Conservation (phyloP, 345 rosid genomes). For the Citrus sinensis region DVS_A1.0 CM039164.1:21255501-21256000, state of each 20-base stretch:
- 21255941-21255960: slow-evolving; percentile 6
- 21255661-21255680: slow-evolving; percentile 24
- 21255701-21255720: slow-evolving; percentile 38
- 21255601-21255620: neutral
- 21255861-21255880: slow-evolving; percentile 32
- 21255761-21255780: slow-evolving; percentile 33
- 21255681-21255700: slow-evolving; percentile 43
- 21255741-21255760: slow-evolving; percentile 36
- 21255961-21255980: slow-evolving; percentile 19
- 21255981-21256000: neutral
- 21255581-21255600: slow-evolving; percentile 7
- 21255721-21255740: slow-evolving; percentile 36
- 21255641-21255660: neutral
- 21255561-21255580: neutral
- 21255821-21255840: slow-evolving; percentile 7
- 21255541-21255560: neutral
- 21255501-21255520: slow-evolving; percentile 1
- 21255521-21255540: neutral
- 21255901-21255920: slow-evolving; percentile 2
- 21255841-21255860: slow-evolving; percentile 16
- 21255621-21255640: slow-evolving; percentile 1
- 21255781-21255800: slow-evolving; percentile 15
- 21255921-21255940: slow-evolving; percentile 8
- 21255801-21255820: slow-evolving; percentile 2
- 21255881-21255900: neutral